Conservation (phyloP, 352 stramenopile species). For the Phytopythium delawarense region DNA sequence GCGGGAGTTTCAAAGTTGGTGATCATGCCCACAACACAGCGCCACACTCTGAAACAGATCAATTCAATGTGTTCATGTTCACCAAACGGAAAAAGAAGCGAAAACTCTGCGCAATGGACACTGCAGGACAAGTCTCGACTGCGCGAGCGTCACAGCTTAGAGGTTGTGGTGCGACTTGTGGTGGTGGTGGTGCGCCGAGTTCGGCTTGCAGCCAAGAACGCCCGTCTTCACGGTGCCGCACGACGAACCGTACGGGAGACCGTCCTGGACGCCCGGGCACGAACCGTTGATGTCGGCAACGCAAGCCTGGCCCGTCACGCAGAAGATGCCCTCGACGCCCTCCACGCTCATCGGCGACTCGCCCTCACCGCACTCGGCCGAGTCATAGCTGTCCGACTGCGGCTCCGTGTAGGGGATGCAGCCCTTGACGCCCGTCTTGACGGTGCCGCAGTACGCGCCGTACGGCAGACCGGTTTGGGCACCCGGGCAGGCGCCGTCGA, state of each 20-base stretch:
- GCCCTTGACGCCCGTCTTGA: conserved; percentile 24
- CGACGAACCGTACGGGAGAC: conserved; percentile 18
- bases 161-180: background rate
- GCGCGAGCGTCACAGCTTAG: background rate
- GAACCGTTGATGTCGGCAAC: conserved; percentile 9
- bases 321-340: conserved; percentile 17
- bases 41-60: background rate
- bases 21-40: background rate
- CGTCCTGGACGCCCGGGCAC: conserved; percentile 10
- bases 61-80: background rate
- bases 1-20: no score
- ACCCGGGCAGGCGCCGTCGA: conserved; percentile 10
- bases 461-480: conserved; percentile 9
- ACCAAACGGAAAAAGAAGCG: background rate
- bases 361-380: conserved; percentile 9
- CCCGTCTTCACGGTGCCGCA: conserved; percentile 8
- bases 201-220: conserved; percentile 42
- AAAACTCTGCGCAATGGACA: background rate
- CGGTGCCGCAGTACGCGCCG: conserved; percentile 15
- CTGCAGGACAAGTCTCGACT: background rate
- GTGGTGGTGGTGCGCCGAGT: conserved; percentile 18
- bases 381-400: conserved; percentile 1
- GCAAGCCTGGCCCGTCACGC: conserved; percentile 11
- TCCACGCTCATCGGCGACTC: conserved; percentile 22
- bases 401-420: conserved; percentile 22